Evolutionary conservation across 495 filamentous ascomycete genomes (phyloP).

Genomic region (Aspergillus funiculosus): DNA sequence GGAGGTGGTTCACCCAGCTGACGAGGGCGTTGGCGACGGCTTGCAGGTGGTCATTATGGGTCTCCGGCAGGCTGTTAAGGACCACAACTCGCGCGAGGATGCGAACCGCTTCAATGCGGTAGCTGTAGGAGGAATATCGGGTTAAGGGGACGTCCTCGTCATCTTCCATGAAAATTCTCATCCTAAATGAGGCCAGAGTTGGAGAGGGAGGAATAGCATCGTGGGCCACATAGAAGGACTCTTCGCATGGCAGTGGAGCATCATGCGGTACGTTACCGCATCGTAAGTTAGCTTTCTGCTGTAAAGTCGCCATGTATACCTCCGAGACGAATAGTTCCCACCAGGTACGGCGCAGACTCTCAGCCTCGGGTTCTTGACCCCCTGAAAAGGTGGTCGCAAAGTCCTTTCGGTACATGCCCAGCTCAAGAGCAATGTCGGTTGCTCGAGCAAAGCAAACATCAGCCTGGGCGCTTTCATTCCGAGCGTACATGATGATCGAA

Average conservation of each 20-base stretch:
- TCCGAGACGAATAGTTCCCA: slow-evolving; percentile 40
- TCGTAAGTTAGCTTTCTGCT: slow-evolving; percentile 27
- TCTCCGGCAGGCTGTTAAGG: slow-evolving; percentile 32
- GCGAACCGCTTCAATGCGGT: slow-evolving; percentile 38
- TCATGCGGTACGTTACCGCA: slow-evolving; percentile 30
- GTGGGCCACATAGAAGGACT: slow-evolving; percentile 27
- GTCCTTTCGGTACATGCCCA: slow-evolving; percentile 34
- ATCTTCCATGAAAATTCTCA: too few species aligned
- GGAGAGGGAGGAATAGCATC: slow-evolving; percentile 26
- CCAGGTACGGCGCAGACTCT: slow-evolving; percentile 38
- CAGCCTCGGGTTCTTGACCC: slow-evolving; percentile 28
- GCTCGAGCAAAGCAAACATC: slow-evolving; percentile 27
- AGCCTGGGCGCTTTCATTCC: slow-evolving; percentile 31
- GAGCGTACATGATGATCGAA: slow-evolving; percentile 33
- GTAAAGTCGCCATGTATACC: slow-evolving; percentile 30
- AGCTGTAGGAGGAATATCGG: slow-evolving; percentile 33
- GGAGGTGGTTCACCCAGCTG: slow-evolving; percentile 42
- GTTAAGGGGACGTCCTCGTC: too few species aligned
- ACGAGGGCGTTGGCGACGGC: slow-evolving; percentile 42
- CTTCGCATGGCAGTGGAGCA: slow-evolving; percentile 35
- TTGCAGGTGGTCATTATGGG: slow-evolving; percentile 38
- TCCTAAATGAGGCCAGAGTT: slow-evolving; percentile 18
- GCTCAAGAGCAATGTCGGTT: slow-evolving; percentile 32
- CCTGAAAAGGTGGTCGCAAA: slow-evolving; percentile 25
- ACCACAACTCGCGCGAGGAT: slow-evolving; percentile 36